Evolutionary conservation across 441 rosid species (phyloP).

Genomic region (Adansonia gregorii): DNA sequence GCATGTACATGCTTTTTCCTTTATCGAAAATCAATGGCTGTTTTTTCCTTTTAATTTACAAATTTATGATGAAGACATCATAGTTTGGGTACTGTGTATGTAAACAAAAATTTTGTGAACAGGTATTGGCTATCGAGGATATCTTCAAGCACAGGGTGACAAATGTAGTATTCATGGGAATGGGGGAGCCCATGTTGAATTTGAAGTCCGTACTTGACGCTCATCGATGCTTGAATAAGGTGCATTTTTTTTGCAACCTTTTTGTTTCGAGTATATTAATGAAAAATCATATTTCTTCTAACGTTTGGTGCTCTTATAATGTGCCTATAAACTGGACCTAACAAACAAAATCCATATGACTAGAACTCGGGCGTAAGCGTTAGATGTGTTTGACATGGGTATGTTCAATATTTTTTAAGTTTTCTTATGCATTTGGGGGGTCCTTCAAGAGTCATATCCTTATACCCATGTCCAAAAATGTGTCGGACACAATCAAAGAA

Average conservation of each 20-base stretch:
- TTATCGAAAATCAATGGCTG: not conserved
- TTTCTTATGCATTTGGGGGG: no score
- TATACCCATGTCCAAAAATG: no score
- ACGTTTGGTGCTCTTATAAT: not conserved
- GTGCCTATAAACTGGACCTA: not conserved
- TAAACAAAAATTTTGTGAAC: slow-evolving; percentile 25
- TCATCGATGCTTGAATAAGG: slow-evolving; percentile 91
- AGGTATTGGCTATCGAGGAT: slow-evolving; percentile 94
- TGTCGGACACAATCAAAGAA: no score
- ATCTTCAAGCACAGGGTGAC: slow-evolving; percentile 87
- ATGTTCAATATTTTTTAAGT: no score
- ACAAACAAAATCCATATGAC: not conserved
- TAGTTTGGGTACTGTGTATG: slow-evolving; percentile 18
- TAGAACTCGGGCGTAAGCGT: no score
- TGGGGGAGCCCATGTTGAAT: slow-evolving; percentile 99
- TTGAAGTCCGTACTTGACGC: slow-evolving; percentile 87
- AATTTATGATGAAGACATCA: not conserved
- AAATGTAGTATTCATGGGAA: slow-evolving; percentile 97
- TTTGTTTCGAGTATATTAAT: not conserved
- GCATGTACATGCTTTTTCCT: not conserved
- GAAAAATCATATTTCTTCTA: not conserved
- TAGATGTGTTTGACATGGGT: no score
- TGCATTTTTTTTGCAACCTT: slow-evolving; percentile 29
- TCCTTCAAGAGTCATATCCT: no score
- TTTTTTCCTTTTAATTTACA: not conserved